phyloP scores from a whole-genome alignment of 495 filamentous ascomycete genomes.

The Staphylotrichum tortipilum region DNA sequence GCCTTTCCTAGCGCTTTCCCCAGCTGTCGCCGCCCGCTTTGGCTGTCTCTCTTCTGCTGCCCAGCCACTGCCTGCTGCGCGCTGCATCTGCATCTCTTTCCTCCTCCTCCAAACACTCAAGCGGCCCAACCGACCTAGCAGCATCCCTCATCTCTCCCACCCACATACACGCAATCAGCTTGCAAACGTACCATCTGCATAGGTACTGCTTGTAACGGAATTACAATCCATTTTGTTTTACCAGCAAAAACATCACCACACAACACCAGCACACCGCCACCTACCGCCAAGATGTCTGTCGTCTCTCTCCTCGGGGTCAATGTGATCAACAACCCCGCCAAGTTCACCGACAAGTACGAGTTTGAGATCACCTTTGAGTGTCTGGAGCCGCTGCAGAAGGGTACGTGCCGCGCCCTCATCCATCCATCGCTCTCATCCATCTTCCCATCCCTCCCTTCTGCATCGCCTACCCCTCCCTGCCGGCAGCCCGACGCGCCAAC shows the following conservation, averaged over 20 bases:
- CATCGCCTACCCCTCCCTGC: too few species aligned
- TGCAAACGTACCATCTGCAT: too few species aligned
- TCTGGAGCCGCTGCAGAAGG: constrained; percentile 82
- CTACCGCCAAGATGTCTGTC: constrained; percentile 70
- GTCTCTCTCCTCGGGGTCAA: constrained; percentile 92
- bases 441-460: not conserved
- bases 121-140: too few species aligned
- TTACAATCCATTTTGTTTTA: too few species aligned
- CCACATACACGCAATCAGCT: too few species aligned
- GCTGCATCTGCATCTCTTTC: not conserved
- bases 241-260: too few species aligned
- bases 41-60: not conserved
- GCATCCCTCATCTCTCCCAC: too few species aligned
- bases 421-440: too few species aligned
- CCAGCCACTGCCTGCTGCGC: not conserved
- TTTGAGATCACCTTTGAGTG: constrained; percentile 99
- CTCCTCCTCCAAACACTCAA: too few species aligned
- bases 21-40: too few species aligned
- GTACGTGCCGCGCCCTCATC: constrained; percentile 36
- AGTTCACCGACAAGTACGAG: constrained; percentile 79
- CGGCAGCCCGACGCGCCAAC: too few species aligned
- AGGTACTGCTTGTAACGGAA: too few species aligned
- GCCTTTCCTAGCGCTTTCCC: constrained; percentile 1
- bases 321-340: constrained; percentile 90
- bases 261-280: not conserved